phyloP scores from a whole-genome alignment of 139 green algal species.

The Chlorella sp. region DNA sequence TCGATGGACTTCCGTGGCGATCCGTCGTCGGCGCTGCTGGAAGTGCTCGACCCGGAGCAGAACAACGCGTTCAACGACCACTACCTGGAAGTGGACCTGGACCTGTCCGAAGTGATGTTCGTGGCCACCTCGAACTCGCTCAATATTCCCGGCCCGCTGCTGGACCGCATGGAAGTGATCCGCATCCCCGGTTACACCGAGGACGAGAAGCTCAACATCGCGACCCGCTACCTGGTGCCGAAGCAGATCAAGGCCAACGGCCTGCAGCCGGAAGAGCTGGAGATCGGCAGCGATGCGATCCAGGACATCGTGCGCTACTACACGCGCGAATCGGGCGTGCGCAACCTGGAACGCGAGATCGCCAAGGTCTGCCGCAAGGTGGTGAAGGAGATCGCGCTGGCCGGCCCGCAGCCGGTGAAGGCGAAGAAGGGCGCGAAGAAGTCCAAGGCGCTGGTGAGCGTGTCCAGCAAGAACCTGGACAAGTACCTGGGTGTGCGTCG shows the following conservation, averaged over 20 bases:
- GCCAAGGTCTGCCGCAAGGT: conserved; percentile 95
- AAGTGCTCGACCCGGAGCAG: conserved; percentile 97
- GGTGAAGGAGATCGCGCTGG: too few relatives aligned
- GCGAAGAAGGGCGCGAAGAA: too few relatives aligned
- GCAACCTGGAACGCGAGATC: conserved; percentile 96
- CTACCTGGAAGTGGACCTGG: conserved; percentile 94
- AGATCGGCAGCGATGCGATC: not conserved
- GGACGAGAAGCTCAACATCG: conserved; percentile 91
- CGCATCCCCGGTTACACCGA: conserved; percentile 67
- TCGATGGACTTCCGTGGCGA: conserved; percentile 60
- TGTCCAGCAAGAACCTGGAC: too few relatives aligned
- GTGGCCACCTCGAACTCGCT: conserved; percentile 94
- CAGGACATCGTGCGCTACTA: conserved; percentile 69
- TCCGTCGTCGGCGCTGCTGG: conserved; percentile 90
- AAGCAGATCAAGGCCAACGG: conserved; percentile 54
- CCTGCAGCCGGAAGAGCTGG: conserved; percentile 30
- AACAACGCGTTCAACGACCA: conserved; percentile 92
- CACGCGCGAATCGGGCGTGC: conserved; percentile 88
- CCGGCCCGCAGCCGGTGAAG: too few relatives aligned
- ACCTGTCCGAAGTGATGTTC: conserved; percentile 93
- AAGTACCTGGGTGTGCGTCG: too few relatives aligned
- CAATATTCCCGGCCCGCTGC: conserved; percentile 88
- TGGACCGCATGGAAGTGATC: conserved; percentile 91
- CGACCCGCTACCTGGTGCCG: conserved; percentile 85
- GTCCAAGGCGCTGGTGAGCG: too few relatives aligned